Evolutionary conservation across 2,329 filamentous ascomycete genomes (phyloP).

Genomic region (Daldinia sp.): DNA sequence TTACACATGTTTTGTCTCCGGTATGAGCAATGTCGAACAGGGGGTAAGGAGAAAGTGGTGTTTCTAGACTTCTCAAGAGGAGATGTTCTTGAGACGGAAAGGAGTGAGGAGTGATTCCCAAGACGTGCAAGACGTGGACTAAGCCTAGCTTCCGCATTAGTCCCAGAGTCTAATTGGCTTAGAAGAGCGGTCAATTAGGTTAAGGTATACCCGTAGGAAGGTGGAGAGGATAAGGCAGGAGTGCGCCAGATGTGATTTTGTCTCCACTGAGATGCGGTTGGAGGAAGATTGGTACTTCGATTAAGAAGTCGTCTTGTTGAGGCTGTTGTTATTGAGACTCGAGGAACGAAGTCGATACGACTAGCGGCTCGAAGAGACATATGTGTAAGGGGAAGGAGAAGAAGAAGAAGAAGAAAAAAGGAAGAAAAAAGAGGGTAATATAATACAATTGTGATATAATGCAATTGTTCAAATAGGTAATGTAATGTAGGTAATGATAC

Average conservation of each 20-base stretch:
- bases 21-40: conserved; percentile 71
- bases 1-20: conserved; percentile 77
- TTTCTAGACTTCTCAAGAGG: conserved; percentile 31
- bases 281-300: conserved; percentile 21
- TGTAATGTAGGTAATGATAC: no score
- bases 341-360: conserved; percentile 41
- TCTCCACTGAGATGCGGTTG: conserved; percentile 34
- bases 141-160: conserved; percentile 31
- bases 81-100: conserved; percentile 27
- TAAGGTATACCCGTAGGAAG: conserved; percentile 32
- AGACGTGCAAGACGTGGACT: conserved; percentile 12
- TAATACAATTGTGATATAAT: conserved; percentile 33
- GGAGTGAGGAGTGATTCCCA: conserved; percentile 32
- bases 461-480: conserved; percentile 7
- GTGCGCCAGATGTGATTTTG: conserved; percentile 33
- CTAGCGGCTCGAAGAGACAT: conserved; percentile 40
- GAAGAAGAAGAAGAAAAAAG: conserved; percentile 4
- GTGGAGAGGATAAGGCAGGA: conserved; percentile 34
- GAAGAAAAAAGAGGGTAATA: conserved; percentile 9
- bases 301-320: conserved; percentile 38
- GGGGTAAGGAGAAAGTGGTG: conserved; percentile 30
- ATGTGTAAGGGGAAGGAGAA: conserved; percentile 34
- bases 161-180: conserved; percentile 26
- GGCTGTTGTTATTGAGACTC: conserved; percentile 34
- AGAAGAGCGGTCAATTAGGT: conserved; percentile 31